phyloP scores from a whole-genome alignment of 441 rosid species.

The Oxalis stricta region DNA sequence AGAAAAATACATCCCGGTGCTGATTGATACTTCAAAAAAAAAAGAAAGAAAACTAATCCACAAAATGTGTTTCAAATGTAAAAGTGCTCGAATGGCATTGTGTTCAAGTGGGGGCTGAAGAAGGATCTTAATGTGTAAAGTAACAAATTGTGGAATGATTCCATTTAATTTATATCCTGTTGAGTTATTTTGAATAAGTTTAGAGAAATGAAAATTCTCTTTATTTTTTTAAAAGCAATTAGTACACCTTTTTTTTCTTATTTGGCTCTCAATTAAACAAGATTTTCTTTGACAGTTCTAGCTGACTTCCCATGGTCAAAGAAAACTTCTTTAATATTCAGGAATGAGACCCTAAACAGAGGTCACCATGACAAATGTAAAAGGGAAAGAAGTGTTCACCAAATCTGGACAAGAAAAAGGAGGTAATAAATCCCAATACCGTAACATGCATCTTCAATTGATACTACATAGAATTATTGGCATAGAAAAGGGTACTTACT shows the following conservation, averaged over 20 bases:
- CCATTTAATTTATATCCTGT: too few relatives aligned
- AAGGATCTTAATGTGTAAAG: too few relatives aligned
- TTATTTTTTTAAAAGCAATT: too few relatives aligned
- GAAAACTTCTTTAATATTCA: background rate
- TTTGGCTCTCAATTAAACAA: background rate
- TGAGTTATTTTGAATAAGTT: too few relatives aligned
- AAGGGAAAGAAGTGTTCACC: background rate
- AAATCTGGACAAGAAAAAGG: background rate
- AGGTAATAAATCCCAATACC: background rate
- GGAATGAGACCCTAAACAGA: background rate
- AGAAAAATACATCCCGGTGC: too few relatives aligned
- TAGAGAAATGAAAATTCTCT: too few relatives aligned
- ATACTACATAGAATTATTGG: too few relatives aligned
- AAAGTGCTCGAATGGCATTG: too few relatives aligned
- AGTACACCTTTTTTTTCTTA: background rate
- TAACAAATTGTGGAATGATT: too few relatives aligned
- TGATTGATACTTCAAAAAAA: too few relatives aligned
- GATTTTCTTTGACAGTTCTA: background rate
- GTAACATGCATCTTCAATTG: slow-evolving; percentile 1
- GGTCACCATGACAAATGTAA: background rate
- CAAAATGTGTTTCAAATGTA: too few relatives aligned
- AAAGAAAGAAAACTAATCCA: background rate
- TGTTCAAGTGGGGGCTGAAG: too few relatives aligned
- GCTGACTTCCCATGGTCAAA: background rate
- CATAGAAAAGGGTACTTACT: slow-evolving; percentile 53